Evolutionary conservation across 306 rosid genomes (phyloP).

Genomic region (Vigna angularis): DNA sequence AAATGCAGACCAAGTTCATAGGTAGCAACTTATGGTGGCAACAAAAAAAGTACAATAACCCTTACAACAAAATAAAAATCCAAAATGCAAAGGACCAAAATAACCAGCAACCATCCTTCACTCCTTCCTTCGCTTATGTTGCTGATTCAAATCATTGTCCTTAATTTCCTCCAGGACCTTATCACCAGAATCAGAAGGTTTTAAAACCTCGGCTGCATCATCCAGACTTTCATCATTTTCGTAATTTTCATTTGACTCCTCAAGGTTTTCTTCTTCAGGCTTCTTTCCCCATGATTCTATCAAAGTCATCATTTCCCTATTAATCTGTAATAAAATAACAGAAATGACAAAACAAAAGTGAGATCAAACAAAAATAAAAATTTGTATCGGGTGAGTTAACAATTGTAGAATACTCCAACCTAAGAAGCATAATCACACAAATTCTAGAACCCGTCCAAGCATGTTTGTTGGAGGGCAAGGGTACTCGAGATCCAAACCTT

Average conservation of each 20-base stretch:
- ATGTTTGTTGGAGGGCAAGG: no score
- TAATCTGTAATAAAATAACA: slow-evolving; percentile 64
- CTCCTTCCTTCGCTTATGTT: slow-evolving; percentile 40
- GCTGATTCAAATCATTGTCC: slow-evolving; percentile 41
- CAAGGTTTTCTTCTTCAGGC: slow-evolving; percentile 46
- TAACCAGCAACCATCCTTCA: not conserved
- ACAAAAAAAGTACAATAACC: not conserved
- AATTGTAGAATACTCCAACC: no score
- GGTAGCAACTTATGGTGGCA: not conserved
- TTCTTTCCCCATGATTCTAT: slow-evolving; percentile 63
- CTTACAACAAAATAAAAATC: not conserved
- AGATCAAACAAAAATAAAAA: no score
- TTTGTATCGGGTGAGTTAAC: no score
- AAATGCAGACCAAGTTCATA: not conserved
- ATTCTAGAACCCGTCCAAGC: no score
- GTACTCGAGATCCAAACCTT: no score
- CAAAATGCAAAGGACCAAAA: slow-evolving; percentile 3
- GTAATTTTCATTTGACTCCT: slow-evolving; percentile 40
- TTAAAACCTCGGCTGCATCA: slow-evolving; percentile 27
- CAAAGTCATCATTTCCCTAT: slow-evolving; percentile 63
- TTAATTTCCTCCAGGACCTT: slow-evolving; percentile 41
- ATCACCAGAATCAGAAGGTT: slow-evolving; percentile 34
- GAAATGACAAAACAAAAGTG: not conserved
- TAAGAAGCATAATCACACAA: no score
- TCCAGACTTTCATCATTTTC: slow-evolving; percentile 24